Evolutionary conservation across 495 filamentous ascomycete species (phyloP), one percentile per base, ranked within the genome.

Genomic region (Mytilinidion resinicola): DNA sequence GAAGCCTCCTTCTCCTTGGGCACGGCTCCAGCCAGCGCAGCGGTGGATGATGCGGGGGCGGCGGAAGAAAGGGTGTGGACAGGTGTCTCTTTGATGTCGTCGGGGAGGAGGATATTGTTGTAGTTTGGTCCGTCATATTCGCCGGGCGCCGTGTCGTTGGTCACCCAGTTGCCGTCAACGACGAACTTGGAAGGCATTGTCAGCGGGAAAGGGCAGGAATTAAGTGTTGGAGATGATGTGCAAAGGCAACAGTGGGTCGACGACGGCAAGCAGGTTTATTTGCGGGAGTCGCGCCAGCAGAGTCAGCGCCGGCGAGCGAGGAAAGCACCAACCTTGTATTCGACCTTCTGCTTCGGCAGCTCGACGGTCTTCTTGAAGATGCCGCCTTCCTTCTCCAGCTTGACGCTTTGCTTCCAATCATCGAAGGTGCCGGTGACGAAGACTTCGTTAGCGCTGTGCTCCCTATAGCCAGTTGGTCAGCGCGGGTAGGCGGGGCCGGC

Each of bases 351-450:
- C 25, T 76, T 69, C 2, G 87, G 78, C 15, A 96, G 76, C 36
- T 80, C 75, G 17, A 97, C 90, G 46, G 80, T 80, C 74, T 95
- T 95, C 74, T 85, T 77, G 62, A 91, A 93, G 59, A 74, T 64
- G 48, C 82, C 80, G 61, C 80, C 60, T 17, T 56, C 84, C 69
- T 87, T 86, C 46, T 90, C 84, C 50, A 98, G 79, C 76, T 85
- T 82, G 65, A 89, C 83, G 48, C 81, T 89, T 77, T 90, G 88
- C 46, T 80, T 77, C 93, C 93, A 98, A 75, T 90, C 81, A 72
- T 98, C 92, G 70, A 97, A 98, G 49, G 88, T 92, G 67, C 93
- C 93, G 7, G 91, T 96, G 57, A 98, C 93, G 71, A 86, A 91
- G 62, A 98, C 93, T 69, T 96, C 90, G 59, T 80, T 78, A 59